phyloP scores from a whole-genome alignment of 2,329 filamentous ascomycete species.

The Ceratocystis colombiana region DNA sequence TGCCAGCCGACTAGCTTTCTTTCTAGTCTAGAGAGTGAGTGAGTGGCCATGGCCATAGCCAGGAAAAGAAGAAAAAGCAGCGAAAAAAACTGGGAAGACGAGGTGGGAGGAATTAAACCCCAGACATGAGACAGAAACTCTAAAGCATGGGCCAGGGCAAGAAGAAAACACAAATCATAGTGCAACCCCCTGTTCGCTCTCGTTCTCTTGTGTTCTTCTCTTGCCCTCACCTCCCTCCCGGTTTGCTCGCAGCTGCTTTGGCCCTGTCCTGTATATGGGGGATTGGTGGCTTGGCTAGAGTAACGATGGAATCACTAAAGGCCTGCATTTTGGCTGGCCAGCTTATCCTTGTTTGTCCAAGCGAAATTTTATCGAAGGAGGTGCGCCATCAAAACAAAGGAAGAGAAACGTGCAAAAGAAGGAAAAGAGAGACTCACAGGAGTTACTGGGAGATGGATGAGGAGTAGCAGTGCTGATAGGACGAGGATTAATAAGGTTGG shows the following conservation, averaged over 20 bases:
- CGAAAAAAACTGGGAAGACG: neutral
- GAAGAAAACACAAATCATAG: conserved; percentile 10
- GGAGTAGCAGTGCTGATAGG: neutral
- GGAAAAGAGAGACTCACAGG: conserved; percentile 1
- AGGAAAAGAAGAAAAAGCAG: neutral
- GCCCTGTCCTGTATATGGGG: neutral
- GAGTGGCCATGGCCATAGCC: neutral
- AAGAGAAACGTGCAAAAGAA: neutral
- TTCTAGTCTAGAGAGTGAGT: neutral
- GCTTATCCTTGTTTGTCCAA: conserved; percentile 14
- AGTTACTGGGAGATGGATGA: too few relatives aligned
- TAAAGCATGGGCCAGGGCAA: conserved; percentile 15
- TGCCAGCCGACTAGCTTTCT: neutral
- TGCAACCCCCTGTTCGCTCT: neutral
- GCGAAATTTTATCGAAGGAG: conserved; percentile 18
- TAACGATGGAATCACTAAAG: neutral
- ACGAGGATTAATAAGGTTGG: conserved; percentile 14
- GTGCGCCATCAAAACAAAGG: conserved; percentile 5
- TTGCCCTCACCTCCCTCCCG: neutral
- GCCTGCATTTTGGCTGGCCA: neutral
- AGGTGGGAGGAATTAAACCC: conserved; percentile 11
- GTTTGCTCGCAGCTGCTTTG: neutral
- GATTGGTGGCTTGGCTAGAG: neutral
- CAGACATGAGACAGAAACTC: conserved; percentile 15
- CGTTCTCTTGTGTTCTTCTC: neutral